Evolutionary conservation across 164 flowering plant genomes (phyloP).

Genomic region (Vitis cinerea): DNA sequence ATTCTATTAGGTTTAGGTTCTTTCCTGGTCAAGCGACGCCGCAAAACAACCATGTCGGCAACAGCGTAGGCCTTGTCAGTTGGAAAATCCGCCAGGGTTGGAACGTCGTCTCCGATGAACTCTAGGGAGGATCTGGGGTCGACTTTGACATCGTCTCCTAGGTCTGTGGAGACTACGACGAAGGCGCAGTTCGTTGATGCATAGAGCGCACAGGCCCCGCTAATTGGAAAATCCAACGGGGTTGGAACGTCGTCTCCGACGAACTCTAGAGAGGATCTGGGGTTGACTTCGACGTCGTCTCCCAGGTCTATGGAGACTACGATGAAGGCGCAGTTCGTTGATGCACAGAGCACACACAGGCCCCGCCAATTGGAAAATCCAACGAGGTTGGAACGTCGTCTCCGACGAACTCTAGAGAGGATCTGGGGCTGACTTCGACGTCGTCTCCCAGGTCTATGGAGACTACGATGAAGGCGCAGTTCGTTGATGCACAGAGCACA

Average conservation of each 20-base stretch:
- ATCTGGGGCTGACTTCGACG: constrained; percentile 55
- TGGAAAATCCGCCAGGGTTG: constrained; percentile 20
- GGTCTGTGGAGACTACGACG: constrained; percentile 38
- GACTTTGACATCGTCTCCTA: constrained; percentile 55
- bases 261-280: constrained; percentile 58
- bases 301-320: constrained; percentile 44
- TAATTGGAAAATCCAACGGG: constrained; percentile 21
- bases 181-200: constrained; percentile 31
- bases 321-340: constrained; percentile 28
- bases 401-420: constrained; percentile 57
- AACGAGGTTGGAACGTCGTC: constrained; percentile 17
- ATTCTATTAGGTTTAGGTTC: too few species aligned
- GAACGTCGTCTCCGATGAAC: constrained; percentile 28
- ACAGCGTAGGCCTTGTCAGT: neutral
- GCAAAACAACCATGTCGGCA: constrained; percentile 30
- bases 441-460: constrained; percentile 52
- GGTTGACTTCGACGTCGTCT: constrained; percentile 61
- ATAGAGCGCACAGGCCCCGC: too few species aligned
- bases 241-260: constrained; percentile 23
- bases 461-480: constrained; percentile 24
- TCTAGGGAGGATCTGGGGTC: constrained; percentile 66
- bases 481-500: constrained; percentile 45
- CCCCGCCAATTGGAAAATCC: constrained; percentile 16
- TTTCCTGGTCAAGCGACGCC: constrained; percentile 32
- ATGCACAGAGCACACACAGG: too few species aligned